Evolutionary conservation across 2,329 filamentous ascomycete genomes (phyloP).

Genomic region (Paracorniculantispora psalliotae): DNA sequence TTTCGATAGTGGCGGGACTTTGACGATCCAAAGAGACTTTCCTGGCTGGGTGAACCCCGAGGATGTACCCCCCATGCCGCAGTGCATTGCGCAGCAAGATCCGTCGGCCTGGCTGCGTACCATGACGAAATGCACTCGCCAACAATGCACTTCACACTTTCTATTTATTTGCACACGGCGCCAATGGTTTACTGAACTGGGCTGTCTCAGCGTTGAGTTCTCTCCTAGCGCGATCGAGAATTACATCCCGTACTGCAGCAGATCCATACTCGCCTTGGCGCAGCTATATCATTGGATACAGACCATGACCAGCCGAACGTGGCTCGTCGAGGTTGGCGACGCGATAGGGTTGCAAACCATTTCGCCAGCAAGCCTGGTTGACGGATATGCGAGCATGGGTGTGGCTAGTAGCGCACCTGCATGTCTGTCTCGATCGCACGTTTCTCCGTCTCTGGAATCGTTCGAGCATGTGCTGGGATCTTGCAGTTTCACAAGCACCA

Average conservation of each 20-base stretch:
- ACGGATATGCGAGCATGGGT: neutral
- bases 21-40: neutral
- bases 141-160: conserved; percentile 10
- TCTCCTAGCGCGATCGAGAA: neutral
- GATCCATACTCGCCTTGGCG: conserved; percentile 8
- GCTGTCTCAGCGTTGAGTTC: conserved; percentile 12
- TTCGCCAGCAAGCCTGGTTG: neutral
- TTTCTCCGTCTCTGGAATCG: neutral
- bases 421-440: neutral
- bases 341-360: neutral
- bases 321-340: conserved; percentile 11
- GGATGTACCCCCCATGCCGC: conserved; percentile 4
- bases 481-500: neutral
- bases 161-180: conserved; percentile 3
- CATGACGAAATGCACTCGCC: conserved; percentile 8
- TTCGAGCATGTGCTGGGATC: neutral
- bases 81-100: conserved; percentile 10
- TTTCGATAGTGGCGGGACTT: neutral
- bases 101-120: neutral
- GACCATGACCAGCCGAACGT: conserved; percentile 1
- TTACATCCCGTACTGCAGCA: conserved; percentile 6
- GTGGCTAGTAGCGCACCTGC: neutral
- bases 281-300: conserved; percentile 7
- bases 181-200: conserved; percentile 11
- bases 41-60: conserved; percentile 9